phyloP scores from a whole-genome alignment of 78 protist species.

The Pirum gemmata region DNA sequence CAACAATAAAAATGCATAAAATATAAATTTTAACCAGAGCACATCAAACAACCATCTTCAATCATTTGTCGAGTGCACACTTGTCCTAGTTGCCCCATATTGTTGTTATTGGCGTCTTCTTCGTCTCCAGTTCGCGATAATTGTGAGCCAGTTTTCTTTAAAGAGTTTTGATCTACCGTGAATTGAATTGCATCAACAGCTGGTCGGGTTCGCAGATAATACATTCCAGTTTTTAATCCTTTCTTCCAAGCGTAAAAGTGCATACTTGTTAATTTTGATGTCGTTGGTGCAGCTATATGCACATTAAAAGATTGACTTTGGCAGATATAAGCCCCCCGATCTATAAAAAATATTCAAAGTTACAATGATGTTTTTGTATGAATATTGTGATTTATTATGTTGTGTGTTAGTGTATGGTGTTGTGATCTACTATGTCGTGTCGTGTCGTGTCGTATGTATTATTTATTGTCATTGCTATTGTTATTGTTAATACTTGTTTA shows the following conservation, averaged over 20 bases:
- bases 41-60: neutral
- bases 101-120: too few relatives aligned
- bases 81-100: neutral
- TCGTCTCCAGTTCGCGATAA: neutral
- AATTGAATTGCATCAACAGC: conserved; percentile 93
- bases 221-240: conserved; percentile 97
- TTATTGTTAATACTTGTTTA: too few relatives aligned
- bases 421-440: too few relatives aligned
- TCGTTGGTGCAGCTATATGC: conserved; percentile 81
- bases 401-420: too few relatives aligned
- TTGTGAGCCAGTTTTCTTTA: neutral
- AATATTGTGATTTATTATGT: too few relatives aligned
- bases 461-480: too few relatives aligned
- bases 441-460: too few relatives aligned
- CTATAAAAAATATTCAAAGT: too few relatives aligned
- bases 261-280: conserved; percentile 85
- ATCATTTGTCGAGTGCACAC: neutral
- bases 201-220: conserved; percentile 91
- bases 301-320: conserved; percentile 85
- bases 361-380: too few relatives aligned
- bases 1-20: too few relatives aligned
- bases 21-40: neutral
- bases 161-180: conserved; percentile 75
- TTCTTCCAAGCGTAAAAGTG: conserved; percentile 94
- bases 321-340: conserved; percentile 93